Evolutionary conservation across 768 basidiomycete genomes (phyloP), one percentile per base, ranked within the genome.

Genomic region (Trametes villosa): DNA sequence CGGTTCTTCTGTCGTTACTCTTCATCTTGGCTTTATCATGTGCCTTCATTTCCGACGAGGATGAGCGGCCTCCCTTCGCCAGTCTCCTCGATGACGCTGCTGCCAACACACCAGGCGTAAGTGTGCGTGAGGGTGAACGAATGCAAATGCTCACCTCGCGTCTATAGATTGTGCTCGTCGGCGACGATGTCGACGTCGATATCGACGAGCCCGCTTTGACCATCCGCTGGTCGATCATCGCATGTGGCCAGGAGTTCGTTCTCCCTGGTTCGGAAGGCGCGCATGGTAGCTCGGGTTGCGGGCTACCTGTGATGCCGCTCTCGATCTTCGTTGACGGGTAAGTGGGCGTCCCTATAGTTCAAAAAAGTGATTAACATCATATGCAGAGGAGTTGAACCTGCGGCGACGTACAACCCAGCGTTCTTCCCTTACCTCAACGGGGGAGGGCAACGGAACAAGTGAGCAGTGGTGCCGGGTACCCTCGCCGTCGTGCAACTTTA

Each of bases 151-250:
- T 41, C 17, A 55, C 26, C 50, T 5, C 1, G 53, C n/a, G 20
- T 8, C 12, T 15, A n/a, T 58, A 86, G 85, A 72, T 86, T 46
- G 79, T 85, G 2, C 74, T 86, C 38, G 66, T 85, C 3, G 85
- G 84, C 7, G 83, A 85, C 62, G 80, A 78, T 53, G 81, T 85
- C 6, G 84, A 85, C 62, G 77, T 85, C 12, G 85, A 86, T 64
- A 71, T 85, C 11, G 84, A 85, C 59, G 84, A 86, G 64, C 84
- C 84, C 1, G 77, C 83, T 0, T 65, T 86, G 29, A 80, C 80
- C 9, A 76, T 86, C 41, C 80, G 83, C 8, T 86, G 84, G 84
- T 80, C 81, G 31, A 77, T 86, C 33, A 62, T 82, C 20, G 83
- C 78, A 2, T 86, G 85, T 66, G 85, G 85, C 18, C 63, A 71